Evolutionary conservation across 2,329 filamentous ascomycete genomes (phyloP), one percentile per base, ranked within the genome.

Genomic region (Epichloe gansuensis): DNA sequence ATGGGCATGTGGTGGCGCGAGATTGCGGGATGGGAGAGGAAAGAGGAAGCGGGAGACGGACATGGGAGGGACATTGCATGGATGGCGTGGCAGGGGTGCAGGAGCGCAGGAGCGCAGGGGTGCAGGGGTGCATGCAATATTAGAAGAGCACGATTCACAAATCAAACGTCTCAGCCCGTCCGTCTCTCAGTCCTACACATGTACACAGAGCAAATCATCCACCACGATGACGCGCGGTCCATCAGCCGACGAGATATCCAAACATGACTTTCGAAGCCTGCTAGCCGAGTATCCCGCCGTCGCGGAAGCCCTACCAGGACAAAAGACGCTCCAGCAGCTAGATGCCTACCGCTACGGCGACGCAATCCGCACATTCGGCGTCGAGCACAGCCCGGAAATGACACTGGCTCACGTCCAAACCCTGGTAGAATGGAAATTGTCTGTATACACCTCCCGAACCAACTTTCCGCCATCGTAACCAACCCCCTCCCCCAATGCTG

Each of bases 391-490:
- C 9, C 61, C 61, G 15, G 57, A 65, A 11, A 77, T 88, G 69
- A 68, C 63, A 2, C 75, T 81, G 46, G 70, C 75, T 1, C 77
- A 87, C 60, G 70, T 87, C 37, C 75, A 79, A 59, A 70, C 61
- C 21, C 71, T 88, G 3, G 77, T 87, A 9, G 76, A 84, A 46
- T 88, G 85, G 84, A 88, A 88, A 64, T 70, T 88, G 80, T 86
- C 80, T 68, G 43, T 21, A 21, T 21, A 46, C 48, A 35, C 12
- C 41, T 34, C 52, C 8, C 15, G 43, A 34, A 48, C 3, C 35
- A 44, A 46, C 31, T 31, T 31, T 31, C 31, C 31, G 31, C 31
- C 31, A 11, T 31, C 31, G 31, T 31, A 4, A 31, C 9, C 9
- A 31, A 8, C 9, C 31, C 31, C 17, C 17, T 2, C 17, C 17